Evolutionary conservation across 2,329 filamentous ascomycete genomes (phyloP).

Genomic region (Botrytis fabae): DNA sequence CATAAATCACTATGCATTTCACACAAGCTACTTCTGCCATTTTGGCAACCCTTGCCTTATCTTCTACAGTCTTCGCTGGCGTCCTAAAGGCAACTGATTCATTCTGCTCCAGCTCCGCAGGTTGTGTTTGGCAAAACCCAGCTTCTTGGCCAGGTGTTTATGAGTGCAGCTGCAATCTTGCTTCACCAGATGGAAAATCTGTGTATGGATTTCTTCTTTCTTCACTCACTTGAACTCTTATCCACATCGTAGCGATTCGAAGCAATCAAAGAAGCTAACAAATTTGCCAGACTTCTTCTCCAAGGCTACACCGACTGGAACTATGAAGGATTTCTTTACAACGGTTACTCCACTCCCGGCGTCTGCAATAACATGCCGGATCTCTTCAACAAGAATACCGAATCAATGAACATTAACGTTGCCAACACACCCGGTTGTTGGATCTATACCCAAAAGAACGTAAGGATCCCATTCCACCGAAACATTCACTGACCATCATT

Average conservation of each 20-base stretch:
- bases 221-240: background rate
- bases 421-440: conserved; percentile 1
- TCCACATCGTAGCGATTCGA: background rate
- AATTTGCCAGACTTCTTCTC: background rate
- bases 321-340: conserved; percentile 4
- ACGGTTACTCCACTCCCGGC: background rate
- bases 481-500: background rate
- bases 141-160: conserved; percentile 6
- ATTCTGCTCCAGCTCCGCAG: background rate
- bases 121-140: conserved; percentile 11
- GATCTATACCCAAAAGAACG: conserved; percentile 11
- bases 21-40: conserved; percentile 11
- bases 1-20: conserved; percentile 15
- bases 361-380: conserved; percentile 4
- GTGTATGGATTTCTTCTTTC: background rate
- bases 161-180: conserved; percentile 18
- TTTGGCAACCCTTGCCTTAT: conserved; percentile 14
- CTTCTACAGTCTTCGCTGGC: conserved; percentile 8
- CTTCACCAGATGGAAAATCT: background rate
- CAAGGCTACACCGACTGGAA: background rate
- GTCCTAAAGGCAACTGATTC: background rate
- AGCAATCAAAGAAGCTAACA: background rate
- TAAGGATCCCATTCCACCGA: background rate
- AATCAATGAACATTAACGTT: conserved; percentile 13
- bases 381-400: background rate